Percentiles rank a stretch among this genome's conserved stretches.
Conservation (phyloP, 345 rosid species). For the Populus nigra region DNA sequence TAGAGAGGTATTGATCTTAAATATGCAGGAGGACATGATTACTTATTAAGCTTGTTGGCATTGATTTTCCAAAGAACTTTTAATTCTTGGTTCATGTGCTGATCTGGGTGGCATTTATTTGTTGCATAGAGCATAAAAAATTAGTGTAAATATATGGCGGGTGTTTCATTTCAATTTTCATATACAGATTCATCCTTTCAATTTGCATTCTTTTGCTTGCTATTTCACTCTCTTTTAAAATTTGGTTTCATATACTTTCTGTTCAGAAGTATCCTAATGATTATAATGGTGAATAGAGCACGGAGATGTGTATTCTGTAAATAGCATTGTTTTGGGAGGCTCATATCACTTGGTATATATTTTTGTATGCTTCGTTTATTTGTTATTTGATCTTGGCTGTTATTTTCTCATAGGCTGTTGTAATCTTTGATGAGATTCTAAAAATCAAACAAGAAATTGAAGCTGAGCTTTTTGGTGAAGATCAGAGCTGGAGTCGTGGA, state of each 20-base stretch:
- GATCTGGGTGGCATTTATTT: background rate
- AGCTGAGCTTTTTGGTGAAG: slow-evolving; percentile 74
- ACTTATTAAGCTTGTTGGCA: background rate
- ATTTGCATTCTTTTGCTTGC: background rate
- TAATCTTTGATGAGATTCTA: slow-evolving; percentile 59
- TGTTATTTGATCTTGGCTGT: slow-evolving; percentile 3
- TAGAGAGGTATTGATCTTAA: slow-evolving; percentile 46
- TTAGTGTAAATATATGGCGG: background rate
- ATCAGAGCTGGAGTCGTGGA: slow-evolving; percentile 60
- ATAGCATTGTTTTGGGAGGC: background rate
- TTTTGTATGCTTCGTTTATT: background rate
- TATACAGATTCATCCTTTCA: background rate
- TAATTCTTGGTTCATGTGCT: background rate
- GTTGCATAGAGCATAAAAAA: background rate
- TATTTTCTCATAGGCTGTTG: slow-evolving; percentile 36
- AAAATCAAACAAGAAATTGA: slow-evolving; percentile 62
- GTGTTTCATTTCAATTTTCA: background rate
- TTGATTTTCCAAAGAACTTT: background rate
- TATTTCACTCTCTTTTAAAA: background rate
- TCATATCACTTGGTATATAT: background rate
- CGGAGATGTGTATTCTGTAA: background rate
- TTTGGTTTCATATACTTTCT: background rate
- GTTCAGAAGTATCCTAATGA: background rate
- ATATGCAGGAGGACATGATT: background rate
- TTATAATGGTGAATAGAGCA: background rate